Percentiles rank a stretch among this genome's conserved stretches.
These are phyloP conservation scores for Diutina scorzettiae DNA, from an alignment of 1,139 yeast genomes.

Conservation along the genomic window DNA sequence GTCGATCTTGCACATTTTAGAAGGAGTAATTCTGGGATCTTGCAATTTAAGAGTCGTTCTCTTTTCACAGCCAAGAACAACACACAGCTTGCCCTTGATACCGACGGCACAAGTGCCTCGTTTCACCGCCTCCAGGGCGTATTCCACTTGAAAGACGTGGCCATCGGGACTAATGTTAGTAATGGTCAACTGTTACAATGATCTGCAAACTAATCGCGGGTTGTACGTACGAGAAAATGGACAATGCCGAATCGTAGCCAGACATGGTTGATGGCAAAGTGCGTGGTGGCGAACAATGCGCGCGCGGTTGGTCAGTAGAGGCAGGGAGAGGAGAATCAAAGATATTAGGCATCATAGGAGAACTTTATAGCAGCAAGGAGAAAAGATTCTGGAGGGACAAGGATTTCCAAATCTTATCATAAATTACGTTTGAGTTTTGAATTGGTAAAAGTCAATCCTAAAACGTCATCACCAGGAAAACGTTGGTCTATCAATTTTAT, in stretches of 20 bases:
- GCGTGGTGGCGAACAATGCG: background rate
- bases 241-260: constrained; percentile 98
- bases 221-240: constrained; percentile 78
- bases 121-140: constrained; percentile 95
- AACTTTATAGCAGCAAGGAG: no score
- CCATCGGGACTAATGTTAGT: constrained; percentile 75
- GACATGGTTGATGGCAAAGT: constrained; percentile 37
- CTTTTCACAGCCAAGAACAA: constrained; percentile 93
- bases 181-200: constrained; percentile 6
- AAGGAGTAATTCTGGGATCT: constrained; percentile 92
- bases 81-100: constrained; percentile 79
- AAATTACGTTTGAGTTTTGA: no score
- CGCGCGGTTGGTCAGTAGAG: background rate
- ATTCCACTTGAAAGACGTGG: constrained; percentile 97
- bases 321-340: no score
- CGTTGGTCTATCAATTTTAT: no score
- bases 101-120: constrained; percentile 98
- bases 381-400: no score
- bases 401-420: no score
- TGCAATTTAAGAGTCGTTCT: constrained; percentile 90
- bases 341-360: no score
- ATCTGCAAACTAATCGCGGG: background rate
- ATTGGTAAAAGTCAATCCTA: no score
- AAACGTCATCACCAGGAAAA: no score
- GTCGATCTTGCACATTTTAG: constrained; percentile 86